phyloP scores from a whole-genome alignment of 1,139 yeast genomes.

The Nadsonia starkeyi-henricii region DNA sequence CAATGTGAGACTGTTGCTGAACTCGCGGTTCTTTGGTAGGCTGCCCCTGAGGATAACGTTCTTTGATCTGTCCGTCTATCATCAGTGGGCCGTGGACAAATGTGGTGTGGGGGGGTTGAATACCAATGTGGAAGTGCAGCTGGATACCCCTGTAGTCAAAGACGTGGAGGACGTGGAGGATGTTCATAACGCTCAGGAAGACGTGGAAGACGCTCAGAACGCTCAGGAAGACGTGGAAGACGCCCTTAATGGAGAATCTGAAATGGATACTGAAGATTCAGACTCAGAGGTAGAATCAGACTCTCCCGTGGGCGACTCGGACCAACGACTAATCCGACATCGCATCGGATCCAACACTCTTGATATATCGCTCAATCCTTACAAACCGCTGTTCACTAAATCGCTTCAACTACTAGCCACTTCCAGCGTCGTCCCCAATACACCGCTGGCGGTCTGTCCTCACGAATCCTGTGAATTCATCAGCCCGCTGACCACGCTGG shows the following conservation, averaged over 20 bases:
- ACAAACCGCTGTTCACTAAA: neutral
- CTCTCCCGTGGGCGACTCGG: neutral
- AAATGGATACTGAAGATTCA: too few species aligned
- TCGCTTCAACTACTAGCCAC: neutral
- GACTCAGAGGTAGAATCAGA: too few species aligned
- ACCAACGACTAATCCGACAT: neutral
- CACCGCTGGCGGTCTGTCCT: neutral
- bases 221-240: too few species aligned
- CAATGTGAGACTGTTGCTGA: neutral
- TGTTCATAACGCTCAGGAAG: too few species aligned
- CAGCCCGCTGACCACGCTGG: neutral
- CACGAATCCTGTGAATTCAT: neutral
- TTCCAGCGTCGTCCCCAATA: too few species aligned
- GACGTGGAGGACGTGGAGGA: too few species aligned
- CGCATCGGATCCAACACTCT: neutral
- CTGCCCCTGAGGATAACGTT: neutral
- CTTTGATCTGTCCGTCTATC: neutral
- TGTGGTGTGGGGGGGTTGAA: neutral
- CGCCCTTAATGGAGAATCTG: too few species aligned
- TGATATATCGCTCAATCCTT: neutral
- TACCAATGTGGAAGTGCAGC: neutral
- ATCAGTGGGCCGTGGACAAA: neutral
- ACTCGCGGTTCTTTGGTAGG: neutral
- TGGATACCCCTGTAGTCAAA: too few species aligned
- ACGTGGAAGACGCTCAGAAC: too few species aligned